Evolutionary conservation across 2,329 filamentous ascomycete species (phyloP).

Genomic region (Sclerotinia trifoliorum): DNA sequence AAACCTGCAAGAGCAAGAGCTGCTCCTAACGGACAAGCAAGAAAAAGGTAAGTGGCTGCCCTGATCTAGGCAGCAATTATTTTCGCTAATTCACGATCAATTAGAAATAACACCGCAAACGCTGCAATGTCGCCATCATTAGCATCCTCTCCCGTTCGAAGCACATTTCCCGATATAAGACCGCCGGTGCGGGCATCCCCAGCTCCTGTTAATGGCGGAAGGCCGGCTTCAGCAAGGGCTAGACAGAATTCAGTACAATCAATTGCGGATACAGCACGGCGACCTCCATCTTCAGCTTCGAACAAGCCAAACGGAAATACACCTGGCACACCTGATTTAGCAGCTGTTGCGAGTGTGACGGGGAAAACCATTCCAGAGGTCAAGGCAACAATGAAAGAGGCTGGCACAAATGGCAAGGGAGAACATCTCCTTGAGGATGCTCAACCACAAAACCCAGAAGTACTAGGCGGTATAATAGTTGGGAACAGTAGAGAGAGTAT

Average conservation of each 20-base stretch:
- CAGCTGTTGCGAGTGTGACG: slow-evolving; percentile 35
- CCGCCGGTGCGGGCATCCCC: slow-evolving; percentile 56
- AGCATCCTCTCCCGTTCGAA: slow-evolving; percentile 73
- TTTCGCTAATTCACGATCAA: slow-evolving; percentile 27
- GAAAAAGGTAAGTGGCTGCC: slow-evolving; percentile 67
- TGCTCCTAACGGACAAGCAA: slow-evolving; percentile 65
- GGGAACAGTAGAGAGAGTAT: slow-evolving; percentile 47
- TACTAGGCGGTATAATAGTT: slow-evolving; percentile 36
- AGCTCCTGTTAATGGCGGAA: slow-evolving; percentile 53
- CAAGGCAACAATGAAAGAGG: slow-evolving; percentile 54
- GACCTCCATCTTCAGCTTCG: slow-evolving; percentile 59
- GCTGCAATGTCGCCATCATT: slow-evolving; percentile 65
- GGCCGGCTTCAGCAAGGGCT: slow-evolving; percentile 67
- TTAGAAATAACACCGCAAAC: slow-evolving; percentile 48
- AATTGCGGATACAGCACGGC: slow-evolving; percentile 53
- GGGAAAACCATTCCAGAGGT: slow-evolving; percentile 46
- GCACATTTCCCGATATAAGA: slow-evolving; percentile 62
- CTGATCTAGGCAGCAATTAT: neutral
- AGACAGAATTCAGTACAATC: slow-evolving; percentile 72
- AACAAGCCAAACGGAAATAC: slow-evolving; percentile 58
- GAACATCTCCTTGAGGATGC: slow-evolving; percentile 39
- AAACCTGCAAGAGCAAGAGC: slow-evolving; percentile 70
- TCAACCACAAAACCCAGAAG: slow-evolving; percentile 40
- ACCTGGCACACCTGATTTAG: slow-evolving; percentile 38
- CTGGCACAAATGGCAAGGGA: slow-evolving; percentile 39